Evolutionary conservation across 345 rosid species (phyloP), one percentile per base, ranked within the genome.

Genomic region (Brassica incana): DNA sequence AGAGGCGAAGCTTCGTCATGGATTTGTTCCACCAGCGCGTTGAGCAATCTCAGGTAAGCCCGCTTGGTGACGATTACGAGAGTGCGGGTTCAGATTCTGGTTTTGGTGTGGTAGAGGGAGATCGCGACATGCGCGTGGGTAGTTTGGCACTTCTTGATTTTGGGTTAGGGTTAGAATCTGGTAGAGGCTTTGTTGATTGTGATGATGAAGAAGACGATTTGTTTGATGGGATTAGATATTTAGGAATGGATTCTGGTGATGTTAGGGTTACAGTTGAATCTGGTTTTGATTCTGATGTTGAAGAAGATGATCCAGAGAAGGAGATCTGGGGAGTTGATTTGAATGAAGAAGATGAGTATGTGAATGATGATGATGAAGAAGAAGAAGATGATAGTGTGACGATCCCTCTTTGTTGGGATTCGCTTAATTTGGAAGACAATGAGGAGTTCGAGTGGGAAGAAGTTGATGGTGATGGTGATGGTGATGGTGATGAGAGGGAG

Each of bases 21-120:
- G 97, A 94, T 88, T 88, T 94, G 80, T 84, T 94, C 61, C 97
- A 92, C 59, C 91, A 91, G 83, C 97, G 97, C 63, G 95, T 91
- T 65, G 97, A 94, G 84, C 95, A 92, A 72, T 91, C 97, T 78
- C 88, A 85, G 82, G 85, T 85, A 12, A 70, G 79, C 52, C 66
- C 76, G n/a, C 11, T 62, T 9, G 52, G 8, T 27, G 68, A 58
- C 73, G 77, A 33, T 48, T 61, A 81, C 32, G 84, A 60, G 59
- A 1, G 14, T 15, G 73, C 12, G 8, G 79, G 58, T 2, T 45
- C 38, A 20, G 87, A 83, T 3, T 83, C 84, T 6, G 83, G 69
- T 50, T 84, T 84, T 12, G 92, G 89, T 33, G 84, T 83, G 48
- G 68, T 86, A 7, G 88, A 87, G 2, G 88, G 80, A 4, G 71